These are phyloP conservation scores for Tillandsia leiboldiana DNA, from an alignment of 176 grass and related monocot genomes.

Conservation along the genomic window DNA sequence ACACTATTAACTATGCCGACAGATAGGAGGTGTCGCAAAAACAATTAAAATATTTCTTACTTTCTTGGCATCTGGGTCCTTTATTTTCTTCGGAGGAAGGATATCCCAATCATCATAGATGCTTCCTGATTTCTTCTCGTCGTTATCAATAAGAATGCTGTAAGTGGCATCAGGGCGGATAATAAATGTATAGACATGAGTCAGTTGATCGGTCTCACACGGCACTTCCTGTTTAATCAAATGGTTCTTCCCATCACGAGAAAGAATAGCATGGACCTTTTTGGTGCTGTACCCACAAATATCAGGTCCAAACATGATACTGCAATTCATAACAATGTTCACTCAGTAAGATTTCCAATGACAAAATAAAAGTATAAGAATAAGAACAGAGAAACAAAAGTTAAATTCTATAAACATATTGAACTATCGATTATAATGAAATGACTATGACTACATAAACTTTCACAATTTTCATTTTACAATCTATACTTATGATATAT, in stretches of 20 bases:
- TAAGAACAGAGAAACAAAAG: neutral
- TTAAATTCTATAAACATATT: too few species aligned
- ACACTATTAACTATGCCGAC: too few species aligned
- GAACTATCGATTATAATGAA: too few species aligned
- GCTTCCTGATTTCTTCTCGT: conserved; percentile 33
- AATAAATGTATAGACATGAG: conserved; percentile 45
- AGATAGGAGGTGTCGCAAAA: too few species aligned
- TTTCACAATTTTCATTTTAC: too few species aligned
- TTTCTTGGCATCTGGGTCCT: conserved; percentile 39
- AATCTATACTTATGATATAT: too few species aligned
- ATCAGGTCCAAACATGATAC: conserved; percentile 95
- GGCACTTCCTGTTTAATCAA: conserved; percentile 39
- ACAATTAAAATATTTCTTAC: conserved; percentile 2
- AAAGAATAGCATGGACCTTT: conserved; percentile 56
- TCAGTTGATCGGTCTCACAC: conserved; percentile 41
- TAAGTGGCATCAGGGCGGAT: conserved; percentile 36
- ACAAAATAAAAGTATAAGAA: neutral
- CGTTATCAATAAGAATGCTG: conserved; percentile 38
- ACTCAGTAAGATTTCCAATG: too few species aligned
- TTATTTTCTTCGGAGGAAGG: conserved; percentile 41
- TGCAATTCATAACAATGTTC: conserved; percentile 16
- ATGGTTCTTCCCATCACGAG: conserved; percentile 34
- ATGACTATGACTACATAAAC: too few species aligned
- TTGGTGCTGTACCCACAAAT: conserved; percentile 94
- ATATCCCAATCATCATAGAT: conserved; percentile 42